A percentile compares a stretch with the other conserved stretches of the same genome.
phyloP scores from a whole-genome alignment of 805 yeast genomes.

The Starmerella etchellsii region DNA sequence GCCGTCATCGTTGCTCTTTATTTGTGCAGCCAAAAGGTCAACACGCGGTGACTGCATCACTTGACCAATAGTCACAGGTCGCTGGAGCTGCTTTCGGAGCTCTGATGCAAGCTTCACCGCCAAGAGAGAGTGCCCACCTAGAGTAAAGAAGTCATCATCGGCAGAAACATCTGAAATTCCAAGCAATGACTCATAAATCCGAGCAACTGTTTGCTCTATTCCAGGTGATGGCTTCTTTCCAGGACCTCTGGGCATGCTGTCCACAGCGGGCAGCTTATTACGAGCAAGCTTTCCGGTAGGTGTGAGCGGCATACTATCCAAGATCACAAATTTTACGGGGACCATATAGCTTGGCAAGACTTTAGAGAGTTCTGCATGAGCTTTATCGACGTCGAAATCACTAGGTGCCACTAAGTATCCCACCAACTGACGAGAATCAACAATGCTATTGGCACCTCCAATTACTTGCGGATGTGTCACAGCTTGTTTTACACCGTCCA shows the following conservation, averaged over 20 bases:
- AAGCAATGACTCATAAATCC: slow-evolving; percentile 3
- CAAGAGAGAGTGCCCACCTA: slow-evolving; percentile 93
- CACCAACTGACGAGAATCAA: slow-evolving; percentile 13
- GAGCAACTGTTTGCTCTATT: slow-evolving; percentile 7
- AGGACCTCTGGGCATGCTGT: not conserved
- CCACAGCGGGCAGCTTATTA: slow-evolving; percentile 46
- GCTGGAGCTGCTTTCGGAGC: slow-evolving; percentile 2
- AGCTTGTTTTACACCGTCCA: slow-evolving; percentile 6
- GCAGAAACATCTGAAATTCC: slow-evolving; percentile 2
- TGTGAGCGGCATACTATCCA: slow-evolving; percentile 72
- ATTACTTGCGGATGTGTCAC: slow-evolving; percentile 7
- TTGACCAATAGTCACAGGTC: slow-evolving; percentile 15
- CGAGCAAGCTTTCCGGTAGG: slow-evolving; percentile 97
- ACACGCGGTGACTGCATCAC: slow-evolving; percentile 12
- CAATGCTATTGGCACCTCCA: not conserved
- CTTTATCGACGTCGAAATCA: not conserved
- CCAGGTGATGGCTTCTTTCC: slow-evolving; percentile 1
- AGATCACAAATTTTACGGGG: slow-evolving; percentile 79
- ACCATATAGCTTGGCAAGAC: slow-evolving; percentile 68
- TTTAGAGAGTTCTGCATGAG: not conserved
- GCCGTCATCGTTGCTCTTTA: slow-evolving; percentile 2
- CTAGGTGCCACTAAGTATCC: slow-evolving; percentile 1
- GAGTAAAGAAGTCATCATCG: slow-evolving; percentile 76
- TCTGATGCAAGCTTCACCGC: slow-evolving; percentile 32
- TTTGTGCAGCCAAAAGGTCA: slow-evolving; percentile 6